Evolutionary conservation across 352 stramenopile species (phyloP).

Genomic region (Phytophthora cactorum): DNA sequence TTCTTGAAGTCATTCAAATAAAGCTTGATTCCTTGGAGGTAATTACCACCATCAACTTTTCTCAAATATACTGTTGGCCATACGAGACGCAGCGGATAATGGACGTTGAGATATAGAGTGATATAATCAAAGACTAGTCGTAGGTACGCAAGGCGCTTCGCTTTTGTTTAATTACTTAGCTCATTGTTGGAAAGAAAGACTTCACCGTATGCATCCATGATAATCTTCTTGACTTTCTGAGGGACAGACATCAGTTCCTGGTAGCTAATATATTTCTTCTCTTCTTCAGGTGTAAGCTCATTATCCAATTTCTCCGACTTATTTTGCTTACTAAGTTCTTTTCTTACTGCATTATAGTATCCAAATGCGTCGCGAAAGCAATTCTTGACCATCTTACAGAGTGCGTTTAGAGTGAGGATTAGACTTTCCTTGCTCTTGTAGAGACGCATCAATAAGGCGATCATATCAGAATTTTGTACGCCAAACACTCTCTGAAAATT

Average conservation of each 20-base stretch:
- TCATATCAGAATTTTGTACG: constrained; percentile 7
- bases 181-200: constrained; percentile 8
- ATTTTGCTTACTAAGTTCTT: not conserved
- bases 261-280: constrained; percentile 5
- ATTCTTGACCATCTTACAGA: constrained; percentile 10
- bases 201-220: constrained; percentile 5
- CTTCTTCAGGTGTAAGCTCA: not conserved
- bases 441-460: constrained; percentile 7
- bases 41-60: not conserved
- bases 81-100: constrained; percentile 6
- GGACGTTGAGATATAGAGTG: constrained; percentile 8
- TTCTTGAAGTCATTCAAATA: too few relatives aligned
- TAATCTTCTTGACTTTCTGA: not conserved
- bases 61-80: constrained; percentile 1
- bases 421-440: constrained; percentile 8
- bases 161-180: not conserved
- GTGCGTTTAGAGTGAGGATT: constrained; percentile 3
- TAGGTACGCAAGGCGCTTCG: constrained; percentile 5
- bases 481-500: constrained; percentile 9
- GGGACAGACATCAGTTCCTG: constrained; percentile 2
- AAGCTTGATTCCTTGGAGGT: not conserved
- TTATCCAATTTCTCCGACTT: constrained; percentile 9
- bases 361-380: constrained; percentile 1
- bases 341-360: constrained; percentile 5
- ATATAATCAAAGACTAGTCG: constrained; percentile 3